A percentile compares a stretch with the other conserved stretches of the same genome.
phyloP scores from a whole-genome alignment of 306 rosid genomes.

The Cucurbita pepo region DNA sequence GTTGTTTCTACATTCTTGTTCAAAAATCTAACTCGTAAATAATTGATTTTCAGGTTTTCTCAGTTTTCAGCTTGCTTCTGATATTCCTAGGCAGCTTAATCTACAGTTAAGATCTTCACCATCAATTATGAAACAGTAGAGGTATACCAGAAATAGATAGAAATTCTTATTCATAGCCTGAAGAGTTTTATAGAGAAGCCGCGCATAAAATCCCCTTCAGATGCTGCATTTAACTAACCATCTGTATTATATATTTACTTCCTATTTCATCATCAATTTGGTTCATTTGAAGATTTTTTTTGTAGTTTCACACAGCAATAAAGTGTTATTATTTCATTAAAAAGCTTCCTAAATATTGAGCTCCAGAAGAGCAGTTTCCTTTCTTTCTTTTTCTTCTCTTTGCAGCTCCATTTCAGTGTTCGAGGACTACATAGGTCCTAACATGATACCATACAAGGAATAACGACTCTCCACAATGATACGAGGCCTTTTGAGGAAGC shows the following conservation, averaged over 20 bases:
- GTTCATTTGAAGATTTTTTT: not conserved
- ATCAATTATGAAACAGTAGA: constrained; percentile 10
- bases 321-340: not conserved
- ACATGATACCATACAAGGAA: no score
- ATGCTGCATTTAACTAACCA: not conserved
- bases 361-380: not conserved
- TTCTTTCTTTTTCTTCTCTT: not conserved
- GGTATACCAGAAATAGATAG: not conserved
- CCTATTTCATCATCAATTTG: not conserved
- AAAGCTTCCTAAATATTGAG: not conserved
- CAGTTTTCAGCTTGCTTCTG: constrained; percentile 20
- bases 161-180: constrained; percentile 7
- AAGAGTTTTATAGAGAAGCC: constrained; percentile 14
- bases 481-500: no score
- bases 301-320: not conserved
- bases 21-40: not conserved
- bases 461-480: no score
- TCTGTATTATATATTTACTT: not conserved
- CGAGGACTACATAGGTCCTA: no score
- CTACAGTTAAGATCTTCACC: constrained; percentile 12
- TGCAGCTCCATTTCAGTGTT: not conserved
- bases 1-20: not conserved
- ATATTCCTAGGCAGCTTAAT: constrained; percentile 14
- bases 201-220: not conserved
- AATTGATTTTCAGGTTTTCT: constrained; percentile 31